Evolutionary conservation across 768 basidiomycete species (phyloP), one percentile per base, ranked within the genome.

Genomic region (Leccinum fibrillosum): DNA sequence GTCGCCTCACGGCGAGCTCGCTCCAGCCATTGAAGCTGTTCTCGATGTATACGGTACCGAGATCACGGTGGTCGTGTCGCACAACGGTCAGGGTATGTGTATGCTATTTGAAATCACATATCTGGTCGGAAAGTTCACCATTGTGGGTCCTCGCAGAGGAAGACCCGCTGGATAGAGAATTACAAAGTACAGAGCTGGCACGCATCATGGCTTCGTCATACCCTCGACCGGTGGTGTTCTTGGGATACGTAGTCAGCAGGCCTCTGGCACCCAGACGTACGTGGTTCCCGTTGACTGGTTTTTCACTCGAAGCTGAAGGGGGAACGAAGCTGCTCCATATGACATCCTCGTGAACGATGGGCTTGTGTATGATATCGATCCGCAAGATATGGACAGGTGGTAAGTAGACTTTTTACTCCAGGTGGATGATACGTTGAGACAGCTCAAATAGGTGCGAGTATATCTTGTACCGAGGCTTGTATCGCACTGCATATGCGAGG

Each of bases 21-120:
- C 92, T 2, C 92, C 92, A 0, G 92, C 92, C 2, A 95, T 95
- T 32, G 89, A 92, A 71, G 92, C 92, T 3, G 80, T 90, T 2
- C 75, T 95, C 13, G 88, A 94, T 53, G 78, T 92, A 7, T 88
- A 85, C 62, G 92, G 92, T 1, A 86, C 85, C 1, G 80, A 82
- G 53, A 83, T 94, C 17, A 86, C 86, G 5, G 91, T 94, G 0
- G 78, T 95, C n/a, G 89, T 95, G 10, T 81, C 91, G 0, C 94
- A 96, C 63, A 95, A 96, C 68, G 94, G 94, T 6, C 94, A 96
- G 80, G 90, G 90, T 88, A 60, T 53, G 69, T 57, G 34, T n/a
- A n/a, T 49, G 4, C 11, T 19, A 19, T 19, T 30, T 49, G 6
- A n/a, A 39, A 25, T 50, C 21, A 21, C 13, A 25, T 1, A 12